These are phyloP conservation scores for Trypanosoma grayi DNA, from an alignment of 208 protist species.

Conservation along the genomic window DNA sequence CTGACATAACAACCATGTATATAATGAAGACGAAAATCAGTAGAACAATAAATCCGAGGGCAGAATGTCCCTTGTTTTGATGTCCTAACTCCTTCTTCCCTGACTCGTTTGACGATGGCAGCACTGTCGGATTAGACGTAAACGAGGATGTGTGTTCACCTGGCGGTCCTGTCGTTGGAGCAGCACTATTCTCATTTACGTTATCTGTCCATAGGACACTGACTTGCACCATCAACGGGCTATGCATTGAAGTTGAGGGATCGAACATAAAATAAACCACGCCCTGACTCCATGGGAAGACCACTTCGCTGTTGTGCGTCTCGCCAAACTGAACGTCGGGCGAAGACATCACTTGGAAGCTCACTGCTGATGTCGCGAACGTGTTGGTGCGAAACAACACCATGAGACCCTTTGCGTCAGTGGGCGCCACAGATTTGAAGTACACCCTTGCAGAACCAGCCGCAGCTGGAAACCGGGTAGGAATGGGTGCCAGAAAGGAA, in stretches of 20 bases:
- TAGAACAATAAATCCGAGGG: slow-evolving; percentile 14
- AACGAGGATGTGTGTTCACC: background rate
- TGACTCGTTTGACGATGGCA: slow-evolving; percentile 9
- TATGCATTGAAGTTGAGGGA: background rate
- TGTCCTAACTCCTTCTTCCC: background rate
- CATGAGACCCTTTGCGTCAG: slow-evolving; percentile 32
- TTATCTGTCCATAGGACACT: slow-evolving; percentile 19
- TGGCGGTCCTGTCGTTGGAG: background rate
- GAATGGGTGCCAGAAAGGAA: slow-evolving; percentile 52
- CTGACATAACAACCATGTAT: slow-evolving; percentile 46
- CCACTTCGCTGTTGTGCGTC: slow-evolving; percentile 8
- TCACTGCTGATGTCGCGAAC: background rate
- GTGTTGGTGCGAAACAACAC: background rate
- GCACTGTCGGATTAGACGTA: background rate
- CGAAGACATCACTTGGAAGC: slow-evolving; percentile 13
- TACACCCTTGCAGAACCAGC: slow-evolving; percentile 35
- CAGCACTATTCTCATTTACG: background rate
- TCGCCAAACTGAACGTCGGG: background rate
- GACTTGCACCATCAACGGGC: background rate
- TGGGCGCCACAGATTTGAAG: slow-evolving; percentile 50
- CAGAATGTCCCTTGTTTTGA: slow-evolving; percentile 7
- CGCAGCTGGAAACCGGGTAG: slow-evolving; percentile 10
- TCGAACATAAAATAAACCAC: slow-evolving; percentile 19
- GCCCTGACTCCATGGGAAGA: slow-evolving; percentile 18
- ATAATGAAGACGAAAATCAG: slow-evolving; percentile 23